Base-by-base conservation (phyloP, 306 rosid species). In the Trichosanthes cucumerina region DNA sequence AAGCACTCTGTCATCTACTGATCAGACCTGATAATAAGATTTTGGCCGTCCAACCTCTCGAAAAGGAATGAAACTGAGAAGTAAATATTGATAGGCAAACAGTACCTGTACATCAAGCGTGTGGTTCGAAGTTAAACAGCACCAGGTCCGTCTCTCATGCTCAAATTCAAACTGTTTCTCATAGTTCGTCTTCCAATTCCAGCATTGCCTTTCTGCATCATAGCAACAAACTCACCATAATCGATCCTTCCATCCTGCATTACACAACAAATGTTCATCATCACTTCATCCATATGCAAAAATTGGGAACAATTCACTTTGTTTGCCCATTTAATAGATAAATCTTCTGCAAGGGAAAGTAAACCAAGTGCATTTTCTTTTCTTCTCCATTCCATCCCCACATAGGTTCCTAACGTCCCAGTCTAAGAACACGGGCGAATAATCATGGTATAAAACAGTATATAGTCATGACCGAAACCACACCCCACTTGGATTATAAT, bases 141-240 rank as follows among this genome's bases (percentile, higher is more conserved):
- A 74, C 47, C 63, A 14, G 78, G 78, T 47, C 85, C 89, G 21
- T 88, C 93, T 78, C 93, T 86, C 93, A 90, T 88, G 89, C 91
- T 90, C 86, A 90, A 81, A 81, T 50, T 63, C 76, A 85, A 85
- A 50, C 72, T 50, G 83, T 81, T 84, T 78, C 79, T 73, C 73
- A 81, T 73, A 86, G 80, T 92, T 91, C 96, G 88, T 84, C 90
- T 86, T 78, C 95, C 97, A 81, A 92, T 81, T 84, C 91, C 93
- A 80, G 86, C 82, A 65, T 88, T 90, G 65, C 91, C 93, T 81
- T 89, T 89, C 88, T 85, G 93, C 93, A 90, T 90, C 93, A 90
- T 90, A 62, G 93, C 93, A 83, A 87, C 87, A 79, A 90, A 90
- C 85, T 90, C 93, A 78, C 93, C 84, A 82, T 90, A 90, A 81